A percentile compares a stretch with the other conserved stretches of the same genome.
Conservation (phyloP, 2,329 filamentous ascomycete genomes). For the Verticillium longisporum region DNA sequence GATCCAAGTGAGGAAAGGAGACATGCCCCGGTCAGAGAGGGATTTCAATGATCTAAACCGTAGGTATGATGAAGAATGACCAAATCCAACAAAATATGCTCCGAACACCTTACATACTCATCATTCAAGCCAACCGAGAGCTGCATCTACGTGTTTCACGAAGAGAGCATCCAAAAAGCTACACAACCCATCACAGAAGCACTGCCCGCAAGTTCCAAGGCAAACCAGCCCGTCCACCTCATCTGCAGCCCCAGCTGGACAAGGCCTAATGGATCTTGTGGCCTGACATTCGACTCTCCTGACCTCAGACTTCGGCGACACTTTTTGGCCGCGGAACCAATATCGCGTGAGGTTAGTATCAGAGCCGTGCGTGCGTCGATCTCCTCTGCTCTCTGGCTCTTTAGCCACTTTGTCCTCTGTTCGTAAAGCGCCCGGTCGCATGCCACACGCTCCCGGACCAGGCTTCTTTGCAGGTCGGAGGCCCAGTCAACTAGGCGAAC, state of each 20-base stretch:
- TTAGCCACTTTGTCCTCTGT: slow-evolving; percentile 64
- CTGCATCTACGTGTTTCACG: background rate
- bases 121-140: no score
- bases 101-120: background rate
- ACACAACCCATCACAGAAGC: slow-evolving; percentile 69
- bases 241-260: slow-evolving; percentile 63
- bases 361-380: slow-evolving; percentile 18
- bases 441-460: slow-evolving; percentile 64
- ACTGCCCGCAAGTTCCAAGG: slow-evolving; percentile 68
- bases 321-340: background rate
- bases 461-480: slow-evolving; percentile 67
- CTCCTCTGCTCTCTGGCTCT: slow-evolving; percentile 56
- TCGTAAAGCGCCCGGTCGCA: slow-evolving; percentile 45
- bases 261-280: slow-evolving; percentile 74
- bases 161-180: slow-evolving; percentile 51
- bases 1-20: no score
- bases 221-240: slow-evolving; percentile 56
- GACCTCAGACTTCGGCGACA: background rate
- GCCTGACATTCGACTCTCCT: background rate
- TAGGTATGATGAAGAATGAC: no score
- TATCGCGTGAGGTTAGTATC: background rate
- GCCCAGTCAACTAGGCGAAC: slow-evolving; percentile 79
- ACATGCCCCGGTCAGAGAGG: no score
- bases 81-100: background rate
- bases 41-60: no score